Evolutionary conservation across 2,329 filamentous ascomycete species (phyloP), one percentile per base, ranked within the genome.

Genomic region (Claviceps lovelessii): DNA sequence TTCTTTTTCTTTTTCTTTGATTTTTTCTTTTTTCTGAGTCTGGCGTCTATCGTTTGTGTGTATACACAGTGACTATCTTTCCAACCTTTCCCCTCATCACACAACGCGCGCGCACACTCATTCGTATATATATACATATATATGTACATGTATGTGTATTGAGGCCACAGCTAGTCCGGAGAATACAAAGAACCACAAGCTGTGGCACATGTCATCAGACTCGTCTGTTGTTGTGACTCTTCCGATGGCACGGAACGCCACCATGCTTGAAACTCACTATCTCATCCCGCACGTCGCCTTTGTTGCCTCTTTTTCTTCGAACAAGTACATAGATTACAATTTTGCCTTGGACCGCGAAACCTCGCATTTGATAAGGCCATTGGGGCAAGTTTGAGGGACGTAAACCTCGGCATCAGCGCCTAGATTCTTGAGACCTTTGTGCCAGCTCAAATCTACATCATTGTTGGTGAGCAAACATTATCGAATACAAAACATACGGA

Each of bases 341-440:
- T 37, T 31, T 23, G 54, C 61, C 59, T 59, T 68, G 37, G 67
- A 68, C 33, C 87, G 82, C 41, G 81, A 78, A 52, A 98, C 90
- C 56, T 89, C 90, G 73, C 90, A 95, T 68, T 94, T 87, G 72
- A 98, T 98, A 58, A 98, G 80, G 33, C 93, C 93, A 67, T 97
- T 98, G 55, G 93, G 93, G 60, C 88, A 84, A 11, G 86, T 87
- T 70, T 97, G 93, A 4, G 93, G 93, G 33, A 88, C 90, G 64
- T 93, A 96, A 23, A 98, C 91, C 67, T 96, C 90, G 53, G 93
- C 93, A 64, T 98, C 86, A 71, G 88, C 86, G 70, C 93, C 93
- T 0, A 88, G 95, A 73, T 98, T 98, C 77, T 95, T 88, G 61
- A 90, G 69, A 35, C 85, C 90, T 71, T 97, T 94, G 78, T 95